phyloP scores from a whole-genome alignment of 805 yeast genomes.

The Sugiyamaella americana region DNA sequence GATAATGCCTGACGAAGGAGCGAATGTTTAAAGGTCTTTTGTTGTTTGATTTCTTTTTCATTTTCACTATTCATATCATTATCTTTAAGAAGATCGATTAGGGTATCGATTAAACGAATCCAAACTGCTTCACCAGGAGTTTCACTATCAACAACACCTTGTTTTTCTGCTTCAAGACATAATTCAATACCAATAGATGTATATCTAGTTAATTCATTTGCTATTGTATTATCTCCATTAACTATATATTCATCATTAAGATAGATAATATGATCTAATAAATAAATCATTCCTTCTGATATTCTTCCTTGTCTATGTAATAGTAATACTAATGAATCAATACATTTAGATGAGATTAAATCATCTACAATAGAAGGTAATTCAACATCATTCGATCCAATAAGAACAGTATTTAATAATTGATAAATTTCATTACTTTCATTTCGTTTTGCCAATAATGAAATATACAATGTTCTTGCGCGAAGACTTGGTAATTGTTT shows the following conservation, averaged over 20 bases:
- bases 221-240: background rate
- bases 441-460: conserved; percentile 22
- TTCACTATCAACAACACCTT: conserved; percentile 1
- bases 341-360: conserved; percentile 21
- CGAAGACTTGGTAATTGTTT: conserved; percentile 13
- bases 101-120: conserved; percentile 36
- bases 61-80: conserved; percentile 9
- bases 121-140: conserved; percentile 30
- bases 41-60: conserved; percentile 14
- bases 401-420: conserved; percentile 28
- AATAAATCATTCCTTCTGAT: conserved; percentile 30
- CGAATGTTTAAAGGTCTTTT: conserved; percentile 15
- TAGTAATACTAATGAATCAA: conserved; percentile 26
- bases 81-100: conserved; percentile 27
- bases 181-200: conserved; percentile 21
- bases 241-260: conserved; percentile 14
- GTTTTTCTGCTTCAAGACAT: conserved; percentile 15
- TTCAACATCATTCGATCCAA: conserved; percentile 28
- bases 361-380: conserved; percentile 26
- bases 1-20: conserved; percentile 19
- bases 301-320: conserved; percentile 20
- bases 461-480: conserved; percentile 18
- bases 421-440: conserved; percentile 15
- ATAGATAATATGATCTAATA: conserved; percentile 23
- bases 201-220: conserved; percentile 16